Evolutionary conservation across 805 yeast species (phyloP), one percentile per base, ranked within the genome.

Genomic region (Kluyveromyces siamensis): DNA sequence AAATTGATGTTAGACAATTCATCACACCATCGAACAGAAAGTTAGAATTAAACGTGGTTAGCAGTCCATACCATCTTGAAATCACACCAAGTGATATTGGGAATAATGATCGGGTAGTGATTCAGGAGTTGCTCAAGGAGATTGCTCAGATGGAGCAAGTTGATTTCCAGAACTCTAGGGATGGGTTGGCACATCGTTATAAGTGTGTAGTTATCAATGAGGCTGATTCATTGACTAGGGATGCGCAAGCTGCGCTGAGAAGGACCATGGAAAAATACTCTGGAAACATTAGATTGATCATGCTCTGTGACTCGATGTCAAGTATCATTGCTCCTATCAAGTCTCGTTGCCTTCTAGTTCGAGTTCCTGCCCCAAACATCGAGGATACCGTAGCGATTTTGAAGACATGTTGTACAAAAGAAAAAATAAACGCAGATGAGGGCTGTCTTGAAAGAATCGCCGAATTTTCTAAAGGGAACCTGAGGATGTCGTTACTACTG

Each of bases 61-160:
- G 96, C 41, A 84, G 95, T 10, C 86, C 91, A 0, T 80, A 83
- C 62, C 99, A 93, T 67, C 69, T 90, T 53, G 99, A 93, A 63
- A 86, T 93, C 58, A 93, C 98, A 2, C 99, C 99, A 8, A 79
- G 93, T 51, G 99, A 93, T 67, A 84, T 93, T 83, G 98, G 98
- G 7, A 88, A 84, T 65, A 88, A 89, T 62, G 99, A 93, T 68
- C 76, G 98, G 53, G 83, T 93, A 46, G 96, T 93, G 33, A 89
- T 93, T 55, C 98, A 93, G 63, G 97, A 93, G 59, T 69, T 93
- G 52, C 74, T 93, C 57, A 93, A 93, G 60, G 98, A 93, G 55
- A 81, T 93, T 42, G 99, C 97, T 2, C 95, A 89, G 59, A 86
- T 93, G 11, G 96, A 90, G 60, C 96, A 90, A 61, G 89, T 93